Evolutionary conservation across 176 grass and related monocot genomes (phyloP).

Genomic region (Oryza brachyantha): DNA sequence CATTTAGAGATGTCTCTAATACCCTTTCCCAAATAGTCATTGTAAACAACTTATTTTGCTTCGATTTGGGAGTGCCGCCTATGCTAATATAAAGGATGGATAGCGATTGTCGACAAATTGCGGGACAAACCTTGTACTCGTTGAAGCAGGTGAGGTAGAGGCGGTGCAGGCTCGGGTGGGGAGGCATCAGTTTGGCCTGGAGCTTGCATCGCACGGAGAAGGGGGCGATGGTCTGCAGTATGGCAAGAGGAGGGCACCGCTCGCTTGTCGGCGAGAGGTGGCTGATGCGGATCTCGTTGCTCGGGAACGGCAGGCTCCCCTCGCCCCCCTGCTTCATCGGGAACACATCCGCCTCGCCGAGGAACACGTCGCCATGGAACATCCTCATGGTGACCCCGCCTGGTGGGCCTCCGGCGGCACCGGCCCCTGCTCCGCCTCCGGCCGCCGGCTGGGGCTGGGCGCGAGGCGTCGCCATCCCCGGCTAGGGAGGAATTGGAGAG

Average conservation of each 20-base stretch:
- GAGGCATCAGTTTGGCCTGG: conserved; percentile 53
- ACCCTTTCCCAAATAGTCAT: background rate
- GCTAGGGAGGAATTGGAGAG: conserved; percentile 21
- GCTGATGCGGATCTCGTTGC: conserved; percentile 83
- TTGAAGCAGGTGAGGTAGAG: conserved; percentile 81
- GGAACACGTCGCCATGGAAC: conserved; percentile 69
- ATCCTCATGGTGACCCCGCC: conserved; percentile 56
- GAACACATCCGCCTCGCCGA: conserved; percentile 81
- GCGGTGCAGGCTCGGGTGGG: conserved; percentile 47
- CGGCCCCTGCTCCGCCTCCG: background rate
- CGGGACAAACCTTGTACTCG: conserved; percentile 60
- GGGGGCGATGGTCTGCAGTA: conserved; percentile 85
- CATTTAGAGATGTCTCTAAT: background rate
- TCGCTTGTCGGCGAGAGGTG: conserved; percentile 79
- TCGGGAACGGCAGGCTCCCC: conserved; percentile 52
- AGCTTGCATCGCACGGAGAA: conserved; percentile 93
- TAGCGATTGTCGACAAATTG: background rate
- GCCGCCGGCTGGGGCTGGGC: background rate
- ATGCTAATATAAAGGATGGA: background rate
- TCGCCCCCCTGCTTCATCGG: conserved; percentile 34
- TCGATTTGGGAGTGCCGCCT: conserved; percentile 7
- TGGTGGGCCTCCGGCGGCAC: background rate
- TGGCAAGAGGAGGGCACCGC: conserved; percentile 77
- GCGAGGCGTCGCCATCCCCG: conserved; percentile 38
- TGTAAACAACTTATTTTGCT: background rate